Conservation (phyloP, 495 filamentous ascomycete species). For the Neurospora cerealis region DNA sequence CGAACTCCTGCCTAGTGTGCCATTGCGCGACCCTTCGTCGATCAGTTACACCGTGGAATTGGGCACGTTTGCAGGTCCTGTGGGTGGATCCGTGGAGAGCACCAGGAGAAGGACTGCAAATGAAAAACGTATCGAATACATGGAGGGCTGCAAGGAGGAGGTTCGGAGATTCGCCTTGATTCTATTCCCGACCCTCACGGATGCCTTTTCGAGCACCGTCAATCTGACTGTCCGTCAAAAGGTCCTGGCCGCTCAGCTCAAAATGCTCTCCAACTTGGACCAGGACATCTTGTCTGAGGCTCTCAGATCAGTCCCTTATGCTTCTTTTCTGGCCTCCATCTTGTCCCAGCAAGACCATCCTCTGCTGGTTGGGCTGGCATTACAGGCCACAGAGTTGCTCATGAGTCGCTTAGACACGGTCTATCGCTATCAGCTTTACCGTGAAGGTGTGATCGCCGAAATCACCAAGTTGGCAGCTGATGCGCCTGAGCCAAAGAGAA, state of each 20-base stretch:
- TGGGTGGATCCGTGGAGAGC: conserved; percentile 24
- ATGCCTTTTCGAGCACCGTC: conserved; percentile 96
- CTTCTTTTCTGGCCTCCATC: conserved; percentile 94
- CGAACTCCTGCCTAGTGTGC: conserved; percentile 73
- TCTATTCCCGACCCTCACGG: conserved; percentile 90
- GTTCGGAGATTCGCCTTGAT: conserved; percentile 88
- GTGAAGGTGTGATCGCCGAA: conserved; percentile 92
- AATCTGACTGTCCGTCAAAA: conserved; percentile 97
- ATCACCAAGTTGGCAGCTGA: conserved; percentile 62
- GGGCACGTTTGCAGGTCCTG: conserved; percentile 19
- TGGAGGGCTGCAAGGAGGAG: conserved; percentile 73
- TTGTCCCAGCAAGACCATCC: conserved; percentile 93
- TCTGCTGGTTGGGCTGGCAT: conserved; percentile 70
- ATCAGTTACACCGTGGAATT: conserved; percentile 42
- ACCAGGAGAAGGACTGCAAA: conserved; percentile 52
- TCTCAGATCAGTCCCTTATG: conserved; percentile 84
- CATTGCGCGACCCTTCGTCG: conserved; percentile 38
- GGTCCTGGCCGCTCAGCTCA: conserved; percentile 86
- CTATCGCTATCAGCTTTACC: conserved; percentile 94
- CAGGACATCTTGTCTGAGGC: conserved; percentile 73
- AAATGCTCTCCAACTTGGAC: conserved; percentile 97
- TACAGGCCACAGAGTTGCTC: conserved; percentile 82
- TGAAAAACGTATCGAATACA: conserved; percentile 65
- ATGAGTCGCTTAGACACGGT: conserved; percentile 73
- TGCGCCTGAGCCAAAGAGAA: conserved; percentile 24